Percentiles rank a stretch among this genome's conserved stretches.
Evolutionary conservation across 1,284 basidiomycete species (phyloP).

Genomic region (Rhodotorula sp.): DNA sequence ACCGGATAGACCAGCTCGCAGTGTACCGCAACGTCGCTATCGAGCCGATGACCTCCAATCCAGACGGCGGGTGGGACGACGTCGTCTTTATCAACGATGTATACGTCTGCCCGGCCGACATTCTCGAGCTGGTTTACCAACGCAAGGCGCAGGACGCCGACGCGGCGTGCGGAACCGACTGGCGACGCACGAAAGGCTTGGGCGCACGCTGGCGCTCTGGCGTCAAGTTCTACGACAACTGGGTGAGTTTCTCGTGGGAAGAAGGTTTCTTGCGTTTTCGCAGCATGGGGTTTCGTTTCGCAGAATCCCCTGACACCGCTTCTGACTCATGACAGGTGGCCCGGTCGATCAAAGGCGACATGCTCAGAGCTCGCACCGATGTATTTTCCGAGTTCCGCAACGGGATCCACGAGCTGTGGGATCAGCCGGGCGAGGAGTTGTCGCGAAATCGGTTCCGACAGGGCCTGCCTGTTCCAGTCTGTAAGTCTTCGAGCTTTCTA

Average conservation of each 20-base stretch:
- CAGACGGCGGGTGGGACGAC: constrained; percentile 45
- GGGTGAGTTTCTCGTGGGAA: constrained; percentile 48
- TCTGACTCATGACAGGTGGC: constrained; percentile 47
- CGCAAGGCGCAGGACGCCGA: constrained; percentile 51
- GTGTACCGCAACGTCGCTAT: constrained; percentile 52
- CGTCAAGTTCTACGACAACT: constrained; percentile 53
- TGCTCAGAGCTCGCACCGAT: constrained; percentile 31
- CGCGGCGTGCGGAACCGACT: constrained; percentile 54
- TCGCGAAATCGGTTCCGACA: constrained; percentile 13
- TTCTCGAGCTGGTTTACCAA: constrained; percentile 52
- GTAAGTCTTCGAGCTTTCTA: not conserved
- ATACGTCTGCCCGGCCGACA: constrained; percentile 50
- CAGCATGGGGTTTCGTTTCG: not conserved
- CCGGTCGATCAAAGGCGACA: constrained; percentile 25
- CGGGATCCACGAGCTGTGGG: constrained; percentile 36
- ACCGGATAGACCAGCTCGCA: constrained; percentile 49
- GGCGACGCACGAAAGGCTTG: constrained; percentile 16
- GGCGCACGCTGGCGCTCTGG: constrained; percentile 27
- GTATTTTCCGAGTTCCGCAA: constrained; percentile 20
- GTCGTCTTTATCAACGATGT: constrained; percentile 54
- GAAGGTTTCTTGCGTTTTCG: not conserved
- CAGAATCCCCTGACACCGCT: constrained; percentile 44
- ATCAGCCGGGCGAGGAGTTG: constrained; percentile 15
- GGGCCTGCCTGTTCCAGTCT: constrained; percentile 34
- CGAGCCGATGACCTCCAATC: constrained; percentile 42